Percentiles rank a stretch among this genome's conserved stretches.
Evolutionary conservation across 2,329 filamentous ascomycete species (phyloP).

Genomic region (Xylariomycetidae sp.): DNA sequence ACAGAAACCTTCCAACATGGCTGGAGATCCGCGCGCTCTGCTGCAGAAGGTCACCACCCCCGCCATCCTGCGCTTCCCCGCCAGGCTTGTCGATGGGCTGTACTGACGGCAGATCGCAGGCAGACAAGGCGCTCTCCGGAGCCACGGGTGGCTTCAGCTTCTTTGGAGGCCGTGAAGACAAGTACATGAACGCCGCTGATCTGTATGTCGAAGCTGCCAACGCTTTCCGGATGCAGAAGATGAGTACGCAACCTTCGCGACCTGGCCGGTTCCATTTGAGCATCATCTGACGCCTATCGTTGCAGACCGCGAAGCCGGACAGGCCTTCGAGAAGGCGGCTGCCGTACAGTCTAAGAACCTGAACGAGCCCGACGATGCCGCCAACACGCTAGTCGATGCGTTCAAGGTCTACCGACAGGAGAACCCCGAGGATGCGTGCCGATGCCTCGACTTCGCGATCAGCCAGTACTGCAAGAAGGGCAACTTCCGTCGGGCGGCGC

Average conservation of each 20-base stretch:
- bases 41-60: conserved; percentile 63
- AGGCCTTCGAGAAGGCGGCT: conserved; percentile 83
- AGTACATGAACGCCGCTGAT: conserved; percentile 84
- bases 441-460: conserved; percentile 74
- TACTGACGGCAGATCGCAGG: conserved; percentile 46
- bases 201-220: conserved; percentile 85
- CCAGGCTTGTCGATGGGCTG: no score
- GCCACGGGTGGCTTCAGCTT: conserved; percentile 80
- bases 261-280: background rate
- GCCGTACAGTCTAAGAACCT: conserved; percentile 71
- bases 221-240: conserved; percentile 81
- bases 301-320: conserved; percentile 75
- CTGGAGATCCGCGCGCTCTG: conserved; percentile 70
- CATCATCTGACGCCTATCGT: conserved; percentile 2
- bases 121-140: conserved; percentile 72
- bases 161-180: conserved; percentile 81
- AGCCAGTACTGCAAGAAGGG: conserved; percentile 82
- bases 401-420: conserved; percentile 93
- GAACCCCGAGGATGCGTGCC: conserved; percentile 73
- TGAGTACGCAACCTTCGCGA: conserved; percentile 48
- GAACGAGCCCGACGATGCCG: conserved; percentile 87
- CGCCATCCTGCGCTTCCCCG: conserved; percentile 14
- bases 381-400: conserved; percentile 81
- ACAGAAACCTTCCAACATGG: conserved; percentile 43
- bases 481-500: conserved; percentile 85